Percentiles rank a stretch among this genome's conserved stretches.
Evolutionary conservation across 805 yeast genomes (phyloP).

Genomic region (Suhomyces emberorum): DNA sequence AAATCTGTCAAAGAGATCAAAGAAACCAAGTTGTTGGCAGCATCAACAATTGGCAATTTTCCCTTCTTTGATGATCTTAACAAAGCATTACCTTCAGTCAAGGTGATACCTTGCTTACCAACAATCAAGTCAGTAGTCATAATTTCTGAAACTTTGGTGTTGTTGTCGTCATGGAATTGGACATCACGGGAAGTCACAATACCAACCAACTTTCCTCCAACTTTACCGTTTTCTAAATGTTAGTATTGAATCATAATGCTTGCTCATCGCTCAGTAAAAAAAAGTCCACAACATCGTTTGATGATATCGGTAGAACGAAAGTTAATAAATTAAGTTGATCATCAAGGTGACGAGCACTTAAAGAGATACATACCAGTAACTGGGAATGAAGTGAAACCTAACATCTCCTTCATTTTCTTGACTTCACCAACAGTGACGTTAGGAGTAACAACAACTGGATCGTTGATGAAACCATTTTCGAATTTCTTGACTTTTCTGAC

Average conservation of each 20-base stretch:
- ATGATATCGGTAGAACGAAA: conserved; percentile 99
- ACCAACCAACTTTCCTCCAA: conserved; percentile 89
- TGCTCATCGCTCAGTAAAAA: conserved; percentile 15
- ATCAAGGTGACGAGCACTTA: conserved; percentile 36
- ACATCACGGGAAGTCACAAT: conserved; percentile 95
- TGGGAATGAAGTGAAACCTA: conserved; percentile 97
- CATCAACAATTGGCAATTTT: conserved; percentile 90
- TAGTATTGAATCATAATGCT: conserved; percentile 20
- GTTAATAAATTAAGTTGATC: conserved; percentile 63
- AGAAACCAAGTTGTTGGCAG: conserved; percentile 70
- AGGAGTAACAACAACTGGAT: conserved; percentile 86
- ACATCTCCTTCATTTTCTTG: conserved; percentile 59
- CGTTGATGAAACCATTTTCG: conserved; percentile 96
- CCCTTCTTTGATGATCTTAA: conserved; percentile 94
- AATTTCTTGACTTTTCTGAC: conserved; percentile 93
- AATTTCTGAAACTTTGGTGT: conserved; percentile 62
- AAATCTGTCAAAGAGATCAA: conserved; percentile 93
- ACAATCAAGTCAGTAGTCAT: conserved; percentile 90
- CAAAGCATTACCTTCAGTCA: conserved; percentile 84
- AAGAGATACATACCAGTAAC: conserved; percentile 87
- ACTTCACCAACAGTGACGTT: conserved; percentile 75
- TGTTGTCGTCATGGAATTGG: conserved; percentile 82
- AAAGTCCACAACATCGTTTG: conserved; percentile 95
- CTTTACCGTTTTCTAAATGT: conserved; percentile 71
- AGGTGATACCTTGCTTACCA: conserved; percentile 76